These are phyloP conservation scores for Macadamia integrifolia DNA, from an alignment of 164 flowering plant species.

Conservation along the genomic window DNA sequence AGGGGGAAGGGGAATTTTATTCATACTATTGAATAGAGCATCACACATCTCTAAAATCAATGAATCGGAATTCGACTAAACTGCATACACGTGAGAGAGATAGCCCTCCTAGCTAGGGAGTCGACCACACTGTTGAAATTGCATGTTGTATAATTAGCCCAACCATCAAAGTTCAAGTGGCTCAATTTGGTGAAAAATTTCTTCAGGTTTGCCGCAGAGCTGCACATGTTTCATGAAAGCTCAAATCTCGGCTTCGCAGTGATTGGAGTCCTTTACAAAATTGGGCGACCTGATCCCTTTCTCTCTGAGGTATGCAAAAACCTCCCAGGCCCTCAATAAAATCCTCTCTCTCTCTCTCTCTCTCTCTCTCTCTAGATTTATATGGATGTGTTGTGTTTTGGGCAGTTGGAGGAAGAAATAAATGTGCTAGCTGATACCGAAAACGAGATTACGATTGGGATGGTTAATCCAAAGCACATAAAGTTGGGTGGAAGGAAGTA, in stretches of 20 bases:
- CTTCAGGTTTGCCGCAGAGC: slow-evolving; percentile 17
- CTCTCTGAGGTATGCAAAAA: slow-evolving; percentile 11
- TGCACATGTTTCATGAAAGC: slow-evolving; percentile 20
- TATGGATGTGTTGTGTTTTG: neutral
- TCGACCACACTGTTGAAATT: too few species aligned
- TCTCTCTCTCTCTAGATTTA: neutral
- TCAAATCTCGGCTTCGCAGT: slow-evolving; percentile 14
- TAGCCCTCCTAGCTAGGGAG: too few species aligned
- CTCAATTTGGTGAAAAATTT: neutral
- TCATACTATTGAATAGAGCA: too few species aligned
- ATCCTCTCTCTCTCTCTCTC: neutral
- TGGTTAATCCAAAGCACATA: slow-evolving; percentile 14
- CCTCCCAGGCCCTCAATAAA: neutral
- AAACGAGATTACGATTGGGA: slow-evolving; percentile 4
- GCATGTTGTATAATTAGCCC: too few species aligned
- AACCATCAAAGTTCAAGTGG: too few species aligned
- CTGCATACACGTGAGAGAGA: too few species aligned
- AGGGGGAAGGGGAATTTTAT: too few species aligned
- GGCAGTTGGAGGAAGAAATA: slow-evolving; percentile 12
- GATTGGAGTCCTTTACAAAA: slow-evolving; percentile 18
- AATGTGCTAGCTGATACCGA: neutral
- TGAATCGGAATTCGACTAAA: too few species aligned
- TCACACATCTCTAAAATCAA: too few species aligned
- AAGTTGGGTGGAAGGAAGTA: slow-evolving; percentile 14
- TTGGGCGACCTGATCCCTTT: slow-evolving; percentile 19